Conservation (phyloP, 2,329 filamentous ascomycete species). For the Aspergillus clavatus region DNA sequence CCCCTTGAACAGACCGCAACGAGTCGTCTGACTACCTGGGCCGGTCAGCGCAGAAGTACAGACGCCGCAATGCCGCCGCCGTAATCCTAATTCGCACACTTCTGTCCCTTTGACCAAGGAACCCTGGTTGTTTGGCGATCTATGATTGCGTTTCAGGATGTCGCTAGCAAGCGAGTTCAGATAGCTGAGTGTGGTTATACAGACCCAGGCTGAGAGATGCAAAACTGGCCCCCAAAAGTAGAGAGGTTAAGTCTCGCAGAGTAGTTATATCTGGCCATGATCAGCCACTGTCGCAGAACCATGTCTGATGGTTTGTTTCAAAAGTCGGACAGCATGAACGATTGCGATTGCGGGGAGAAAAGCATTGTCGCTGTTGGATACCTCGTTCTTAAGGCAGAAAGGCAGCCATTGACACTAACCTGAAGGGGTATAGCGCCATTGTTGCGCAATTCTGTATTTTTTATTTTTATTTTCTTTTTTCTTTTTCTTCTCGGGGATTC, state of each 20-base stretch:
- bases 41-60: conserved; percentile 6
- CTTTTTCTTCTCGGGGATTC: conserved; percentile 10
- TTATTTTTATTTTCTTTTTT: conserved; percentile 3
- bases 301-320: too few relatives aligned
- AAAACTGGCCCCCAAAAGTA: background rate
- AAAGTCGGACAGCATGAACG: too few relatives aligned
- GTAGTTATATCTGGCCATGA: too few relatives aligned
- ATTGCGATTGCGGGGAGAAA: background rate
- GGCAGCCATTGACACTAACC: conserved; percentile 1
- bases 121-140: conserved; percentile 6
- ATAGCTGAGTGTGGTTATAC: background rate
- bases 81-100: conserved; percentile 10
- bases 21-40: conserved; percentile 19
- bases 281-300: too few relatives aligned
- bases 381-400: conserved; percentile 16
- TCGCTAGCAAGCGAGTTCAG: background rate
- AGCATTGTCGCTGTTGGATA: background rate
- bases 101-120: conserved; percentile 4
- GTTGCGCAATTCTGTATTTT: too few relatives aligned
- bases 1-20: conserved; percentile 6
- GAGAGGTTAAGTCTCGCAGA: too few relatives aligned
- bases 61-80: conserved; percentile 4
- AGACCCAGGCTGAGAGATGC: background rate
- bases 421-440: conserved; percentile 10
- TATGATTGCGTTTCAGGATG: conserved; percentile 7